Evolutionary conservation across 345 rosid genomes (phyloP), one percentile per base, ranked within the genome.

Genomic region (Euphorbia pulcherrima): DNA sequence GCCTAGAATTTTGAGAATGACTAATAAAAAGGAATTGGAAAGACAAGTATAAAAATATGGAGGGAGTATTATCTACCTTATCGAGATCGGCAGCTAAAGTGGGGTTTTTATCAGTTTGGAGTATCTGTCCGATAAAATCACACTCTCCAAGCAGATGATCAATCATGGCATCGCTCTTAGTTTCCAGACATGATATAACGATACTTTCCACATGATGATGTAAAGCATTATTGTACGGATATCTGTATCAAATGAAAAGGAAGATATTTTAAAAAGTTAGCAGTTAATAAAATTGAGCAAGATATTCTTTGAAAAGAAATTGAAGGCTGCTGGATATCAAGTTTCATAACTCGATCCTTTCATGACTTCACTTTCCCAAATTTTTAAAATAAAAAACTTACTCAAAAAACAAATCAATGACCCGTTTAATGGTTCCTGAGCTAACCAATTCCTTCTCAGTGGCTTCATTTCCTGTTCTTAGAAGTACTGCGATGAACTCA

Each of bases 201-300:
- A 92, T 86, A 76, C 89, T 95, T 80, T 94, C 99, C 50, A 90
- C 94, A 62, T 92, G 97, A 83, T 92, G 97, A 80, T 95, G 99
- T 79, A 95, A 71, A 24, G 96, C 96, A 72, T 95, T 95, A 74
- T 92, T 95, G 83, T 75, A 95, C 2, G 97, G 99, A 70, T 95
- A 95, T 90, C 99, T 95, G 80, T 76, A 82, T 39, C 53, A 72
- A 68, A 71, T 60, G 60, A 53, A 71, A 70, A 5, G 77, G 51
- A 56, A 74, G 56, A 70, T 58, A 52, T 65, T 60, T 20, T 27
- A n/a, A 24, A 57, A 11, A 56, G 57, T 54, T 60, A 68, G 33
- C 57, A 52, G 2, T 20, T 9, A 13, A 14, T 26, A 35, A 28
- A 62, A 47, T 53, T 39, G 65, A 58, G 60, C 57, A 69, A 39